Base-by-base conservation (phyloP, 2,329 filamentous ascomycete species). In the Aspergillus sp. region DNA sequence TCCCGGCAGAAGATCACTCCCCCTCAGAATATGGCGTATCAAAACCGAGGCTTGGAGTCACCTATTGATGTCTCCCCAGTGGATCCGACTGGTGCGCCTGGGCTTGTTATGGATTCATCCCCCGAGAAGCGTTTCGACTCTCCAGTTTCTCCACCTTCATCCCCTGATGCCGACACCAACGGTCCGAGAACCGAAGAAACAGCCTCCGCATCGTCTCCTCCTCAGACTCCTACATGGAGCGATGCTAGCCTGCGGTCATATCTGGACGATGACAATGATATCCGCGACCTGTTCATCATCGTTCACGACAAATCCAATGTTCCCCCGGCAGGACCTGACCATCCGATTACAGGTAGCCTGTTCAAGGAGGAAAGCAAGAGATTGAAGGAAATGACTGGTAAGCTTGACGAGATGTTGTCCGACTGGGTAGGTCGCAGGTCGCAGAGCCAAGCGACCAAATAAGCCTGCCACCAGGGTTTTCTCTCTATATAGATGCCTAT, bases 271-370 rank as follows among this genome's bases (percentile, higher is more conserved):
- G 82, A 88, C 50, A 83, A 83, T 32, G 88, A 95, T 52, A 88
- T 98, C 55, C 81, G 88, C 43, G 91, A 98, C 63, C 79, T 97
- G 63, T 77, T 97, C 44, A 79, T 90, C 34, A 86, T 98, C 50
- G 88, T 98, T 29, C 90, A 95, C 62, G 90, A 97, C 68, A 95
- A 90, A 65, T 86, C 82, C 9, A 86, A 90, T 49, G 82, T 94
- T 10, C 78, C 82, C 38, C 86, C 88, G 12, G 86, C 85, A 5
- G 81, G 85, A 1, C 78, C 80, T n/a, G 88, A 95, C 48, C 90
- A 97, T 65, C 91, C 91, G 0, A 76, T 94, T 40, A 88, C 86
- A 43, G 81, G 81, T 9, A 80, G 82, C 26, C 72, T 97, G 46
- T 97, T 94, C 72, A 82, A 82, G 43, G 87, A 94, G 62, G 88